Base-by-base conservation (phyloP, 2,329 filamentous ascomycete species). In the Monilinia polystroma region DNA sequence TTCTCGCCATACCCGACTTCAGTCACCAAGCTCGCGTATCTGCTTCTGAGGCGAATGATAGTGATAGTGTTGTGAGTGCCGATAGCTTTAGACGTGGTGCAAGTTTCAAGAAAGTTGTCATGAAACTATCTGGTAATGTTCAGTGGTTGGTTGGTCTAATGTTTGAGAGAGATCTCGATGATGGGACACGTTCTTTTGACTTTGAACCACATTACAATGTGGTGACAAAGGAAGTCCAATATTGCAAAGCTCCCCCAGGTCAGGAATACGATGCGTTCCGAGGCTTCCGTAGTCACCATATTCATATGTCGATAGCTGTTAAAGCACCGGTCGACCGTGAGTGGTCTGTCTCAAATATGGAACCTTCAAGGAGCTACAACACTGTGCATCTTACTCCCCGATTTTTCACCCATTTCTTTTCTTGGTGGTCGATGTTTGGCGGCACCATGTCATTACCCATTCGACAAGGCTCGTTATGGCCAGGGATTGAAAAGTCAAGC, bases 381-480 rank as follows among this genome's bases (percentile, higher is more conserved):
- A 93, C 94, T 0, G 90, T 98, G 1, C 96, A 99, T 77, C 84
- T 99, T 41, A 95, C 91, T 1, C 95, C 95, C 7, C 89, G 93
- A 11, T 97, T 99, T 81, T 99, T 99, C 77, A 97, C 94, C 0
- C 95, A 99, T 77, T 99, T 99, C 82, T 98, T 93, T 80, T 88
- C 89, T 67, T 99, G 95, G 95, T 98, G 93, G 93, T 94, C 91
- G 0, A 87, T 98, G 72, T 99, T 99, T 78, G 93, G 93, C 11
- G 93, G 94, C 1, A 90, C 94, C 11, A 93, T 98, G 88, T 96
- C 94, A 14, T 83, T 99, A 38, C 96, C 95, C 14, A 90, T 99
- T 67, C 91, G 95, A 0, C 96, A 99, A 80, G 95, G 95, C 20
- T 85, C 86, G 57, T 83, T 99, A 3, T 99, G 93, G 88, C 94